Evolutionary conservation across 2,329 filamentous ascomycete species (phyloP), one percentile per base, ranked within the genome.

Genomic region (Fusarium tricinctum): DNA sequence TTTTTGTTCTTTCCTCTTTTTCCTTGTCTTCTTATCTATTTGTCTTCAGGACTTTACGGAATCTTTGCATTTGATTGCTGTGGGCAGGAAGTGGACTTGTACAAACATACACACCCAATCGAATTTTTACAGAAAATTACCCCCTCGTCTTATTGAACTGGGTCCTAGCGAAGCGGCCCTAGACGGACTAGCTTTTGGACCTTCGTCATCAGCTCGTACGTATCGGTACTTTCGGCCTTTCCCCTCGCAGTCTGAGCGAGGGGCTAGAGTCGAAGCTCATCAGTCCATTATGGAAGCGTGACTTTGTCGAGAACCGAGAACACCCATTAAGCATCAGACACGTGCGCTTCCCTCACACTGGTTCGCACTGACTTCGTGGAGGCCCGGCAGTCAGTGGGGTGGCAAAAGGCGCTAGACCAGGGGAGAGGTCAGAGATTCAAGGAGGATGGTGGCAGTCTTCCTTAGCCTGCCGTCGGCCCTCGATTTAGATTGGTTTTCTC

Each of bases 281-380:
- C 66, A 64, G 54, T 55, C 61, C 59, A 65, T 56, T 56, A 55
- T 46, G 43, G 62, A 52, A 58, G 55, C 66, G 67, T 68, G 67
- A 70, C 54, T 70, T 61, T 23, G 59, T 65, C 35, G 32, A 64
- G 48, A 62, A 66, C 62, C 47, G 33, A 70, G 28, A 63, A 65
- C 62, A 66, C 67, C 76, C 76, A 78, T 77, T 77, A 69, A 76
- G 73, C 71, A 73, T 67, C 54, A 69, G 73, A 78, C 77, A 79
- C 76, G 77, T 78, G 77, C 77, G 49, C 71, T 64, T 50, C 54
- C 47, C 63, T 68, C 58, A 42, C 58, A 50, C 45, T 68, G 59
- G 59, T 62, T 66, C 55, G 58, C 50, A 54, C 58, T 58, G 53
- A 53, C 63, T 67, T 54, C 22, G 46, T 63, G 52, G 61, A 60